Conservation (phyloP, 768 basidiomycete genomes). For the Tremella yokohamensis region DNA sequence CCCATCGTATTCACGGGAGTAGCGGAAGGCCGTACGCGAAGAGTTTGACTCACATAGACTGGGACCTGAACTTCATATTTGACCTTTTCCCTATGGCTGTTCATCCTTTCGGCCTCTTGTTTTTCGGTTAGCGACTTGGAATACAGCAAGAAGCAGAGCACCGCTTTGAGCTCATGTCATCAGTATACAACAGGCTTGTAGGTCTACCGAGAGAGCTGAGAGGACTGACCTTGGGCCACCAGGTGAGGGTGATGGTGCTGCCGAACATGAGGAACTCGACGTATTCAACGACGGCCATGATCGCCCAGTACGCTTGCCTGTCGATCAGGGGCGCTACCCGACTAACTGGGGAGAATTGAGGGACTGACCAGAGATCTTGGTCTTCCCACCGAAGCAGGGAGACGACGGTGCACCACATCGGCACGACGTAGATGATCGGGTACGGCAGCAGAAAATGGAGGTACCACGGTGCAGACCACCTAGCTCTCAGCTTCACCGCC, state of each 20-base stretch:
- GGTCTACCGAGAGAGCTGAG: too few species aligned
- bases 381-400: slow-evolving; percentile 19
- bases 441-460: slow-evolving; percentile 29
- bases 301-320: slow-evolving; percentile 32
- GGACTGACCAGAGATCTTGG: slow-evolving; percentile 22
- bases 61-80: too few species aligned
- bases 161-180: slow-evolving; percentile 24
- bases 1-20: too few species aligned
- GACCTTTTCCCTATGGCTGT: not conserved
- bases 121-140: slow-evolving; percentile 10
- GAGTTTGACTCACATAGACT: too few species aligned
- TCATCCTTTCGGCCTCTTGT: slow-evolving; percentile 10
- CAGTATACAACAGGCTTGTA: too few species aligned
- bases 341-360: not conserved
- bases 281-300: slow-evolving; percentile 32
- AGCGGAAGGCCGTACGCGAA: too few species aligned
- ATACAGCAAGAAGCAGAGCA: slow-evolving; percentile 28
- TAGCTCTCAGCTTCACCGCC: slow-evolving; percentile 3
- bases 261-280: slow-evolving; percentile 33
- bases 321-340: not conserved
- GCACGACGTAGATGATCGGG: slow-evolving; percentile 29
- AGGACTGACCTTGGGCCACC: slow-evolving; percentile 35
- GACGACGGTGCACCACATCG: slow-evolving; percentile 13
- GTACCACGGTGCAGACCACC: slow-evolving; percentile 32
- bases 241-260: slow-evolving; percentile 21